Percentiles rank a stretch among this genome's conserved stretches.
These are phyloP conservation scores for Kazachstania africana DNA, from an alignment of 805 yeast species.

Conservation along the genomic window DNA sequence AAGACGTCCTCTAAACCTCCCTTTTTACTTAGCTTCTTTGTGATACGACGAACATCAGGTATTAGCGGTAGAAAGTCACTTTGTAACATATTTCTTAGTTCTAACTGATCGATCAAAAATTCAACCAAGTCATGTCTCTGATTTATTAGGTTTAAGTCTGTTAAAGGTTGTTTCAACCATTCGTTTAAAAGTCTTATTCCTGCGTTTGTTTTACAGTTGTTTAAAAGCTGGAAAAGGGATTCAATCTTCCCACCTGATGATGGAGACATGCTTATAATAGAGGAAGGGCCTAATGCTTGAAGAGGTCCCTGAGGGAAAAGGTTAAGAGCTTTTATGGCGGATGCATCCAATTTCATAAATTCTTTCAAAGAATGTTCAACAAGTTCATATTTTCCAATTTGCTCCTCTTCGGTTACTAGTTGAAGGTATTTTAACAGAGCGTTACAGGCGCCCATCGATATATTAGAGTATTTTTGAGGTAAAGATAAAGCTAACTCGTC, in stretches of 20 bases:
- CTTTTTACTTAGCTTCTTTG: slow-evolving; percentile 48
- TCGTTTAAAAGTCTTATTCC: slow-evolving; percentile 81
- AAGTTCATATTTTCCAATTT: slow-evolving; percentile 44
- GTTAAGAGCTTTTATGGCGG: slow-evolving; percentile 82
- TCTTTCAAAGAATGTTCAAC: slow-evolving; percentile 61
- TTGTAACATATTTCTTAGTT: slow-evolving; percentile 51
- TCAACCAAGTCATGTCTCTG: slow-evolving; percentile 70
- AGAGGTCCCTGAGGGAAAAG: slow-evolving; percentile 48
- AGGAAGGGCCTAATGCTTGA: slow-evolving; percentile 12
- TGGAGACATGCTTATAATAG: slow-evolving; percentile 1
- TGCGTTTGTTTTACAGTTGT: slow-evolving; percentile 80
- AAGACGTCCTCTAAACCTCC: slow-evolving; percentile 82
- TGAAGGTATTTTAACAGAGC: slow-evolving; percentile 63
- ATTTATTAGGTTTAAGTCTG: slow-evolving; percentile 45
- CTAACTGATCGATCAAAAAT: slow-evolving; percentile 56
- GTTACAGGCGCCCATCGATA: slow-evolving; percentile 23
- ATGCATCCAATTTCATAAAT: slow-evolving; percentile 81
- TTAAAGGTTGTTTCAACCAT: slow-evolving; percentile 93
- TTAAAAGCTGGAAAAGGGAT: slow-evolving; percentile 72
- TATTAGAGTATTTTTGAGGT: slow-evolving; percentile 18
- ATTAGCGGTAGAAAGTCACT: slow-evolving; percentile 56
- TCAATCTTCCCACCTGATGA: slow-evolving; percentile 30
- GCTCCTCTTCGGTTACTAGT: slow-evolving; percentile 44
- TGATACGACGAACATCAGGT: slow-evolving; percentile 72
- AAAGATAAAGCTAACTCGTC: slow-evolving; percentile 30